phyloP scores from a whole-genome alignment of 257 asterid species.

The Pogostemon cablin region DNA sequence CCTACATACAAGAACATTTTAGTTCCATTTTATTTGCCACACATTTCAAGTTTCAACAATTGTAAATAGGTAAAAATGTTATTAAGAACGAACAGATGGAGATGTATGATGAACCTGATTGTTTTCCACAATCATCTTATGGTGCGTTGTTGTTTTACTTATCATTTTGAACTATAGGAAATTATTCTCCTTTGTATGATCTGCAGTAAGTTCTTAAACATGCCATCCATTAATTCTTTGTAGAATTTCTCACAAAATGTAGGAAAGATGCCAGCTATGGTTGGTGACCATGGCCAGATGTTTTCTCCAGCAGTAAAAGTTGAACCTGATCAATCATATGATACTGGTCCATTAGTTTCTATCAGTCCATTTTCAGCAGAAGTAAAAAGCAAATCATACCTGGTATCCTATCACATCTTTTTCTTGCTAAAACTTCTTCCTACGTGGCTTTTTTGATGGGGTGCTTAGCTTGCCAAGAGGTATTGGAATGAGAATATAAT shows the following conservation, averaged over 20 bases:
- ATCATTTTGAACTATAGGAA: not conserved
- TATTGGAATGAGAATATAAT: no score
- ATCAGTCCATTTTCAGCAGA: conserved; percentile 35
- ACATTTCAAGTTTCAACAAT: conserved; percentile 7
- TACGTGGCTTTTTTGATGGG: not conserved
- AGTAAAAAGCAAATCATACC: conserved; percentile 38
- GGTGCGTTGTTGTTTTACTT: conserved; percentile 26
- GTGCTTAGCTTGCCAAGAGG: no score
- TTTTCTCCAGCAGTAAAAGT: conserved; percentile 32
- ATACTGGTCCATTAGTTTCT: conserved; percentile 1
- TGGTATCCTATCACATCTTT: conserved; percentile 39
- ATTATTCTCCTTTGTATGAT: conserved; percentile 7
- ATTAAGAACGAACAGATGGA: conserved; percentile 29
- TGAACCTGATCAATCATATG: conserved; percentile 38
- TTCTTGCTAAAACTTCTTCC: not conserved
- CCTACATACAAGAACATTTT: not conserved
- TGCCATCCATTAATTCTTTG: conserved; percentile 20
- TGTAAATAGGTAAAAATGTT: conserved; percentile 27
- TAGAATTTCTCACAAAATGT: conserved; percentile 23
- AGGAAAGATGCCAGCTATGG: conserved; percentile 31
- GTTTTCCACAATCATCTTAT: not conserved
- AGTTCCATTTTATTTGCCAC: conserved; percentile 2
- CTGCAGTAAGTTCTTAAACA: conserved; percentile 1
- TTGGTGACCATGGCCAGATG: conserved; percentile 3
- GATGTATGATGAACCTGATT: conserved; percentile 11